These are phyloP conservation scores for Raffaelea albimanens DNA, from an alignment of 2,329 filamentous ascomycete species.

Conservation along the genomic window DNA sequence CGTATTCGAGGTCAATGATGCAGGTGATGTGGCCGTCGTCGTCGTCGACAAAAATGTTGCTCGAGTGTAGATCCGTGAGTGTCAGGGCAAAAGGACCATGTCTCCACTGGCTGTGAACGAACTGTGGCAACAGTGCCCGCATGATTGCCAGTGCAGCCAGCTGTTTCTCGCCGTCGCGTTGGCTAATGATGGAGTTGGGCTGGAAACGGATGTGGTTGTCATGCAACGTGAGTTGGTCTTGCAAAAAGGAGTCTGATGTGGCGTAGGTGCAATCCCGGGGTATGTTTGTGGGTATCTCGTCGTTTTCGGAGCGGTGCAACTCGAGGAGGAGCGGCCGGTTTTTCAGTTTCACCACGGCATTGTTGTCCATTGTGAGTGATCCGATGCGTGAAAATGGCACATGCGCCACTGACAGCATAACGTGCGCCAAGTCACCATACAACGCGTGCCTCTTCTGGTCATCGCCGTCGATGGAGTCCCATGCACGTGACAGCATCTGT, in stretches of 20 bases:
- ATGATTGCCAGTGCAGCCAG: background rate
- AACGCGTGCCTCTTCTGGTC: background rate
- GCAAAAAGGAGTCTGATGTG: background rate
- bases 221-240: background rate
- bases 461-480: background rate
- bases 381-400: background rate
- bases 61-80: slow-evolving; percentile 19
- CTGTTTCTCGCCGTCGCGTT: background rate
- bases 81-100: slow-evolving; percentile 9
- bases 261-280: background rate
- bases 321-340: background rate
- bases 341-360: background rate
- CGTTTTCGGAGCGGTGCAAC: background rate
- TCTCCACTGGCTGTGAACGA: background rate
- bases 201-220: background rate
- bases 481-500: background rate
- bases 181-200: background rate
- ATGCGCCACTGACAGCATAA: background rate
- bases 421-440: background rate
- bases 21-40: slow-evolving; percentile 20
- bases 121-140: background rate
- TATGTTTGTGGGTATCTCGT: background rate
- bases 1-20: slow-evolving; percentile 21
- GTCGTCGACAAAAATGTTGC: slow-evolving; percentile 22
- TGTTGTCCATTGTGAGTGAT: background rate